phyloP scores from a whole-genome alignment of 148 eudicot genomes.

The Dianthus caryophyllus region DNA sequence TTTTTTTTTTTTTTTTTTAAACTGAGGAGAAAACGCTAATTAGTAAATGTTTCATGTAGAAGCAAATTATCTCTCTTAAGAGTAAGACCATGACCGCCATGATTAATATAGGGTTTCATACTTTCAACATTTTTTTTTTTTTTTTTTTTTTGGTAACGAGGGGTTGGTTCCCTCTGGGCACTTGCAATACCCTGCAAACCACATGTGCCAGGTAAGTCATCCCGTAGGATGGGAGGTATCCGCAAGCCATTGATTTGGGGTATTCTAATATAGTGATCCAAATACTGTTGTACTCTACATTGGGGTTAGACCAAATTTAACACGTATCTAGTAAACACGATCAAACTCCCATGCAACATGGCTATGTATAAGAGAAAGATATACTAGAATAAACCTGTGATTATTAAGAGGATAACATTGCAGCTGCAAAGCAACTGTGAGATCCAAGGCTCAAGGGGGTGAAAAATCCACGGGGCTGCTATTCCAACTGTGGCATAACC shows the following conservation, averaged over 20 bases:
- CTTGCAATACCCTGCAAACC: no score
- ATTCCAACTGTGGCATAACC: constrained; percentile 79
- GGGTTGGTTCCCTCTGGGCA: no score
- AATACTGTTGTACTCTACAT: no score
- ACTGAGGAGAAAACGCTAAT: no score
- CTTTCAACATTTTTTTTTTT: no score
- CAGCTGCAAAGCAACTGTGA: constrained; percentile 76
- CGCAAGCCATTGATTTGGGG: neutral
- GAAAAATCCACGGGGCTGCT: constrained; percentile 82
- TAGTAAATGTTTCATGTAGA: no score
- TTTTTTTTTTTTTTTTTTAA: no score
- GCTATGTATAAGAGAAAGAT: constrained; percentile 9
- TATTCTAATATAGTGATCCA: neutral
- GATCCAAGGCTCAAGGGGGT: constrained; percentile 42
- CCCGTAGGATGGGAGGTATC: no score
- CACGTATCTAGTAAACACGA: neutral
- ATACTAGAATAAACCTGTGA: constrained; percentile 56
- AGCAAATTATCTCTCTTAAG: neutral
- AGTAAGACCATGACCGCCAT: neutral
- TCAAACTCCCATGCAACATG: neutral
- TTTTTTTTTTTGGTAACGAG: no score
- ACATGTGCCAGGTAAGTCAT: no score
- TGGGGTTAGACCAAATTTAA: no score
- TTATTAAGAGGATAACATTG: constrained; percentile 59
- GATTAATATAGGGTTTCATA: no score